Conservation (phyloP, 2,329 filamentous ascomycete genomes). For the Colletotrichum lindemuthianum region DNA sequence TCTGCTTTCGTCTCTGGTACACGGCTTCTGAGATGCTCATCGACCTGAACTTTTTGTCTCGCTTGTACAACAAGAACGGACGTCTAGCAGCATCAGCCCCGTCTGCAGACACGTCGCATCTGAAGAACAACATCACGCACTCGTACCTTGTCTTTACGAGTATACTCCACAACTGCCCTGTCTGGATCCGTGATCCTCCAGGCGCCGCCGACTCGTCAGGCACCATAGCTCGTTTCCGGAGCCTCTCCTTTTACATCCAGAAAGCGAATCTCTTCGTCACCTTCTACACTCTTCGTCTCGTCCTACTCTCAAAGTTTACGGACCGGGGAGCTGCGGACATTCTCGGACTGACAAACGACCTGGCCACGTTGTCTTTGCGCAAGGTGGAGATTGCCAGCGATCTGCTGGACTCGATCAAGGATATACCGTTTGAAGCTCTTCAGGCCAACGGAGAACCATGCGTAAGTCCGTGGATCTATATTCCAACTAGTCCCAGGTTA, state of each 20-base stretch:
- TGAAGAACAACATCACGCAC: slow-evolving; percentile 38
- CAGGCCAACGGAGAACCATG: slow-evolving; percentile 53
- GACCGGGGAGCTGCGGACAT: slow-evolving; percentile 7
- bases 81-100: slow-evolving; percentile 3
- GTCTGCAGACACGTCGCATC: not conserved
- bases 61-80: not conserved
- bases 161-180: slow-evolving; percentile 30
- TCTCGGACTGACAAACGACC: slow-evolving; percentile 9
- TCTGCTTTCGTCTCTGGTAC: slow-evolving; percentile 18
- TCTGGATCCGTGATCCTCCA: slow-evolving; percentile 19
- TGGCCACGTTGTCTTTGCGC: slow-evolving; percentile 27
- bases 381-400: slow-evolving; percentile 56
- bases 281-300: slow-evolving; percentile 53
- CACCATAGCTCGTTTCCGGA: fast-evolving
- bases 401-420: slow-evolving; percentile 51
- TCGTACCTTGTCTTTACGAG: slow-evolving; percentile 40
- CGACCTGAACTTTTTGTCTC: slow-evolving; percentile 18
- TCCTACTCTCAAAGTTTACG: slow-evolving; percentile 39
- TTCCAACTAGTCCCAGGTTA: not conserved
- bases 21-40: slow-evolving; percentile 21
- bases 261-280: slow-evolving; percentile 53
- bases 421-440: slow-evolving; percentile 53
- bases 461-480: slow-evolving; percentile 40
- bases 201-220: fast-evolving
- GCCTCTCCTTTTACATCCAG: slow-evolving; percentile 46